These are phyloP conservation scores for Magnolia kwangsiensis DNA, from an alignment of 164 flowering plant genomes.

Conservation along the genomic window DNA sequence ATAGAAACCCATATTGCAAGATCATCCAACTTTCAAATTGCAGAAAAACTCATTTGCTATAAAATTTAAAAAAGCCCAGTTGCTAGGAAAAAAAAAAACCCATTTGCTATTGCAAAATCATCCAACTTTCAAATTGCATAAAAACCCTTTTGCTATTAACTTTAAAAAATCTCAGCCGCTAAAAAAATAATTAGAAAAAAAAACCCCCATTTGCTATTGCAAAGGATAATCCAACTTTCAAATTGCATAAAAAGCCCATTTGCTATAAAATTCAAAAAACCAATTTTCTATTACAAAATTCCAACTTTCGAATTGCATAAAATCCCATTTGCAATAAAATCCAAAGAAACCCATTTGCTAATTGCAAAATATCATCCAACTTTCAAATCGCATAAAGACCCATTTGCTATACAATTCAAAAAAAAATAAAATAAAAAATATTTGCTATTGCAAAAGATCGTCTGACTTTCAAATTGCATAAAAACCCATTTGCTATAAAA, in stretches of 20 bases:
- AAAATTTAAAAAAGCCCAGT: background rate
- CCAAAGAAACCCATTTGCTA: background rate
- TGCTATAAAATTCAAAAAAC: background rate
- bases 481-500: background rate
- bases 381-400: background rate
- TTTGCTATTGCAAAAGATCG: background rate
- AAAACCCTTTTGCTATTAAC: too few relatives aligned
- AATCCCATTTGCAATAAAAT: too few relatives aligned
- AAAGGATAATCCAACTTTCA: too few relatives aligned
- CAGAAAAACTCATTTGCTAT: background rate
- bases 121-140: too few relatives aligned
- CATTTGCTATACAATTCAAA: too few relatives aligned
- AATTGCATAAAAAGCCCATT: background rate
- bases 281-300: background rate
- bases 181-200: background rate
- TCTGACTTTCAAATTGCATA: background rate
- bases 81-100: too few relatives aligned
- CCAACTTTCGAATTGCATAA: too few relatives aligned
- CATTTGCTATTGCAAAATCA: too few relatives aligned
- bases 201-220: too few relatives aligned
- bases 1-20: background rate
- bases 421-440: background rate
- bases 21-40: background rate
- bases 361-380: background rate
- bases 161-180: too few relatives aligned